Percentiles rank a stretch among this genome's conserved stretches.
Conservation (phyloP, 2,329 filamentous ascomycete genomes). For the Colletotrichum agaves region DNA sequence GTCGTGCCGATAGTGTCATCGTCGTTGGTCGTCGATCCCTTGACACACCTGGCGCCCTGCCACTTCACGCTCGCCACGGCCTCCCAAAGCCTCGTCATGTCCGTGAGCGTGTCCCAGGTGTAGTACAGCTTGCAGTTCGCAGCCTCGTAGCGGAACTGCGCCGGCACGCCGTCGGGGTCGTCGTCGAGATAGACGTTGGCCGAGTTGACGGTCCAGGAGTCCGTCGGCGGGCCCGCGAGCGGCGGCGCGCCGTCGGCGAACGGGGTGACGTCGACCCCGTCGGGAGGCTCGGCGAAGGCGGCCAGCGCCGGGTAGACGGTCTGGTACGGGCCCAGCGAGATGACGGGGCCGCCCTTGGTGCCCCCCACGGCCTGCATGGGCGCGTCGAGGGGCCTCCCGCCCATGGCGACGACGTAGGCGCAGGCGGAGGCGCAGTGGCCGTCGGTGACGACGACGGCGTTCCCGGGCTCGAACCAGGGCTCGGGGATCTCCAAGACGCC, state of each 20-base stretch:
- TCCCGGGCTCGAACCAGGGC: slow-evolving; percentile 47
- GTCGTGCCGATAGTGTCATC: slow-evolving; percentile 23
- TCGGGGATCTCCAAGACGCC: slow-evolving; percentile 10
- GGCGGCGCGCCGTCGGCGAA: slow-evolving; percentile 17
- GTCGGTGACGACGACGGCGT: slow-evolving; percentile 42
- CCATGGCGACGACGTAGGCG: slow-evolving; percentile 59
- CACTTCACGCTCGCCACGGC: slow-evolving; percentile 48
- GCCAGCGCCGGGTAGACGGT: neutral
- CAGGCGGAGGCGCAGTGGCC: slow-evolving; percentile 41
- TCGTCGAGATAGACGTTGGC: slow-evolving; percentile 40
- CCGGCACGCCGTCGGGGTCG: slow-evolving; percentile 47
- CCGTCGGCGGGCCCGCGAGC: slow-evolving; percentile 12
- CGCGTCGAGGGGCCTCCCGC: slow-evolving; percentile 64
- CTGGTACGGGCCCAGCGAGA: slow-evolving; percentile 20
- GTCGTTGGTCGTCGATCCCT: slow-evolving; percentile 34
- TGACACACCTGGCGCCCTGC: slow-evolving; percentile 32
- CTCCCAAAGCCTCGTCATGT: slow-evolving; percentile 64
- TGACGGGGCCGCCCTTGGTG: slow-evolving; percentile 65
- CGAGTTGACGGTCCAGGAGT: slow-evolving; percentile 33
- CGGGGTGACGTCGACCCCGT: slow-evolving; percentile 22
- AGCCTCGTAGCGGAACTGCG: slow-evolving; percentile 70
- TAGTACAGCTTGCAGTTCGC: slow-evolving; percentile 72
- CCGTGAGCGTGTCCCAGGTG: slow-evolving; percentile 61
- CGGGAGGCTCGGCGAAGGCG: neutral
- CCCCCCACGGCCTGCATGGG: slow-evolving; percentile 74